phyloP scores from a whole-genome alignment of 805 yeast genomes.

The Candida incommunis region DNA sequence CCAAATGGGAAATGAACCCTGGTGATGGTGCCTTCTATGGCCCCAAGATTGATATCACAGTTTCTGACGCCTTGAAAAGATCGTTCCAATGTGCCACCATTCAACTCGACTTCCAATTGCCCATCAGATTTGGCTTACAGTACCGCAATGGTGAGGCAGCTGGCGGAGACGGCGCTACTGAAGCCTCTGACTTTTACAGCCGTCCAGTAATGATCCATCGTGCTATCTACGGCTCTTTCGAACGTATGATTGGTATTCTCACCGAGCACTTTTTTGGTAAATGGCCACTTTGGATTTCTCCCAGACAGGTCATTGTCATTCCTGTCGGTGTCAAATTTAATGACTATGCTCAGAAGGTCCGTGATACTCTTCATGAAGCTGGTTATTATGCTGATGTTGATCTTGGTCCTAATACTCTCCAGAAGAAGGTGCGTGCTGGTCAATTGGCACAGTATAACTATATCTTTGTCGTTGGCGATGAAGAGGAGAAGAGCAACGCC shows the following conservation, averaged over 20 bases:
- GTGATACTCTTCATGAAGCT: slow-evolving; percentile 43
- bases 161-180: slow-evolving; percentile 9
- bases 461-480: slow-evolving; percentile 93
- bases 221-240: slow-evolving; percentile 95
- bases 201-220: slow-evolving; percentile 99
- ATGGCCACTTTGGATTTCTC: slow-evolving; percentile 99
- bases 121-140: slow-evolving; percentile 81
- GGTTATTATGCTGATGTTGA: slow-evolving; percentile 92
- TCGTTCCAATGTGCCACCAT: slow-evolving; percentile 99
- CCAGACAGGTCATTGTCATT: slow-evolving; percentile 90
- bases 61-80: slow-evolving; percentile 86
- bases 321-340: slow-evolving; percentile 93
- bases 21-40: slow-evolving; percentile 98
- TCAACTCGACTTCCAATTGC: slow-evolving; percentile 97
- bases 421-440: slow-evolving; percentile 96
- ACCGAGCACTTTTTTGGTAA: slow-evolving; percentile 98
- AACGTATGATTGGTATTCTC: slow-evolving; percentile 97
- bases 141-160: slow-evolving; percentile 38
- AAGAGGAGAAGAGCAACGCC: slow-evolving; percentile 62
- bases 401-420: slow-evolving; percentile 87
- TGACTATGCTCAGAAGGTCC: slow-evolving; percentile 78
- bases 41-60: slow-evolving; percentile 94
- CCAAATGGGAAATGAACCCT: slow-evolving; percentile 85
- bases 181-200: slow-evolving; percentile 28
- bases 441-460: slow-evolving; percentile 91